A percentile compares a stretch with the other conserved stretches of the same genome.
These are phyloP conservation scores for Metarhizium rileyi DNA, from an alignment of 2,329 filamentous ascomycete genomes.

Conservation along the genomic window DNA sequence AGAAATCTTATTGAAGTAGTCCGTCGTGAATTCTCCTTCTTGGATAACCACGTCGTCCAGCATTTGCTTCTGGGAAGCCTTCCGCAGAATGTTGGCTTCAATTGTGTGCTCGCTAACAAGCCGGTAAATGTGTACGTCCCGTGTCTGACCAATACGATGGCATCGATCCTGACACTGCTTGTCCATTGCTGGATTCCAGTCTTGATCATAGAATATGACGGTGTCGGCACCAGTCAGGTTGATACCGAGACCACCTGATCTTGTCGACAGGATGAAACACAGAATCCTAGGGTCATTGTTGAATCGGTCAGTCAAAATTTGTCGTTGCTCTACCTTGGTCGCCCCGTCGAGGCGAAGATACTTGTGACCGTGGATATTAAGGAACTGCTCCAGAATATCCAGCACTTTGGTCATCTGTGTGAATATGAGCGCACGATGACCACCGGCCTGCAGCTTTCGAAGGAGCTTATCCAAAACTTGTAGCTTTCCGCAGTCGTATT, in stretches of 20 bases:
- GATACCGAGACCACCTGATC: constrained; percentile 89
- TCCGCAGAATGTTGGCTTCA: constrained; percentile 93
- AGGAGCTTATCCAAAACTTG: constrained; percentile 82
- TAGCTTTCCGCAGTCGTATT: constrained; percentile 96
- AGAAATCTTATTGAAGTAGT: constrained; percentile 79
- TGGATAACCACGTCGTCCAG: constrained; percentile 97
- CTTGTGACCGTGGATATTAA: constrained; percentile 95
- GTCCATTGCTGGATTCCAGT: constrained; percentile 99
- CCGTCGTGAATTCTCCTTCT: constrained; percentile 94
- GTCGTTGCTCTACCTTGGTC: constrained; percentile 90
- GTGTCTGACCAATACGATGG: constrained; percentile 93
- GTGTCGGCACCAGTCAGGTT: constrained; percentile 95
- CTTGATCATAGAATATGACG: constrained; percentile 97
- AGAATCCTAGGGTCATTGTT: constrained; percentile 89
- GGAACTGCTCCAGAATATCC: constrained; percentile 92
- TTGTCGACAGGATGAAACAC: constrained; percentile 89
- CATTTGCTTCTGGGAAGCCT: constrained; percentile 95
- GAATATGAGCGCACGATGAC: constrained; percentile 93
- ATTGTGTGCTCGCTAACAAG: constrained; percentile 91
- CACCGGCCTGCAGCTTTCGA: constrained; percentile 76
- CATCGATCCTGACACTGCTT: constrained; percentile 97
- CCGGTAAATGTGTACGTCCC: constrained; percentile 96
- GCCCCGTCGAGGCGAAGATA: constrained; percentile 95
- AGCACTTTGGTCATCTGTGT: constrained; percentile 99
- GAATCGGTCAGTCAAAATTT: constrained; percentile 92